Percentiles rank a stretch among this genome's conserved stretches.
Evolutionary conservation across 148 eudicot genomes (phyloP).

Genomic region (Hydrangea macrophylla): DNA sequence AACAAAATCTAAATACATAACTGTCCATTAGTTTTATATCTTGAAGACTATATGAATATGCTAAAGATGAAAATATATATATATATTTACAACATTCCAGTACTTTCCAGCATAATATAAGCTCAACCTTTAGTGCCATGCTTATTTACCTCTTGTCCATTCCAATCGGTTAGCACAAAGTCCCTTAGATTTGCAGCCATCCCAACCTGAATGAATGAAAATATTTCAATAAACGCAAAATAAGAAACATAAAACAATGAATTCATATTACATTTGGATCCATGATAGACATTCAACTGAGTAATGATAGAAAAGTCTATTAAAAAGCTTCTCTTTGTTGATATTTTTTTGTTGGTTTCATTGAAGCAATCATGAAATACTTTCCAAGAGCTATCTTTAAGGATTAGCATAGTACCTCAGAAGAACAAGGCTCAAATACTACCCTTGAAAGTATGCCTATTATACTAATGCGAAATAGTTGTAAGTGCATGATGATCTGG

Average conservation of each 20-base stretch:
- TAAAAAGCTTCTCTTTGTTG: not conserved
- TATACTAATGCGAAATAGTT: no score
- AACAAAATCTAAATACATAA: no score
- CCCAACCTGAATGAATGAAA: conserved; percentile 55
- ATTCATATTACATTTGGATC: not conserved
- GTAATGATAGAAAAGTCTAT: not conserved
- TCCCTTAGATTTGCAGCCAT: conserved; percentile 95
- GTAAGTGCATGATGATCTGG: no score
- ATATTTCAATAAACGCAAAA: not conserved
- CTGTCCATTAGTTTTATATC: no score
- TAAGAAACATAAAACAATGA: not conserved
- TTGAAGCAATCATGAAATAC: not conserved
- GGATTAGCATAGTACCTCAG: not conserved
- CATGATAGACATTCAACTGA: not conserved
- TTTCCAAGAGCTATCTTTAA: not conserved
- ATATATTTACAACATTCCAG: no score
- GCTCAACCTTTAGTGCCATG: not conserved
- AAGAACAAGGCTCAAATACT: not conserved
- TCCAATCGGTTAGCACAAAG: conserved; percentile 59
- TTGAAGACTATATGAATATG: no score
- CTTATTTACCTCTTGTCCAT: conserved; percentile 71
- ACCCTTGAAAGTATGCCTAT: no score
- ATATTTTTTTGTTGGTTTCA: not conserved
- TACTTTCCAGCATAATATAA: not conserved
- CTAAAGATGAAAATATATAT: no score